Conservation (phyloP, 1,284 basidiomycete genomes). For the Tilletia horrida region DNA sequence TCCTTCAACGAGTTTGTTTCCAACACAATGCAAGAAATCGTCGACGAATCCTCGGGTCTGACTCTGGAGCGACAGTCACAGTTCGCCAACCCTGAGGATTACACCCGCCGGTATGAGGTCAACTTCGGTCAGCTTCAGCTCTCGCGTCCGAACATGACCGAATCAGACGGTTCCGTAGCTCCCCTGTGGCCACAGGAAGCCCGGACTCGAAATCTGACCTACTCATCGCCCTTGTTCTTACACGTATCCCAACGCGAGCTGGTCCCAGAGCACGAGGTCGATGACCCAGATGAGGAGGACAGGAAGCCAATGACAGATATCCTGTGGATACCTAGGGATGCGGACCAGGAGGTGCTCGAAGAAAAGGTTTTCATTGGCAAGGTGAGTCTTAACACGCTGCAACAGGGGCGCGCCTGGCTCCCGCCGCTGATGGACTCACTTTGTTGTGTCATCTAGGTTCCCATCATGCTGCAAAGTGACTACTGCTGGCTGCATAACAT, state of each 20-base stretch:
- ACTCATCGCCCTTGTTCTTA: slow-evolving; percentile 92
- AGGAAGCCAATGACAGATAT: slow-evolving; percentile 57
- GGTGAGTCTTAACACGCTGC: slow-evolving; percentile 59
- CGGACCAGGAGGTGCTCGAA: slow-evolving; percentile 36
- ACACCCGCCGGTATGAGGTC: slow-evolving; percentile 85
- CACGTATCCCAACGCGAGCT: slow-evolving; percentile 88
- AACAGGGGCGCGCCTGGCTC: too few relatives aligned
- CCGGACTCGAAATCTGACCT: slow-evolving; percentile 85
- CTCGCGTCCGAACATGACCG: slow-evolving; percentile 87
- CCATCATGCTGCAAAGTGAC: slow-evolving; percentile 93
- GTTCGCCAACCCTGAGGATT: slow-evolving; percentile 63
- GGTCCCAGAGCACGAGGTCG: slow-evolving; percentile 71
- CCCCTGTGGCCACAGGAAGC: slow-evolving; percentile 98
- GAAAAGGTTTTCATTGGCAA: slow-evolving; percentile 96
- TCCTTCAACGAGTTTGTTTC: slow-evolving; percentile 99
- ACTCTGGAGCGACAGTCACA: slow-evolving; percentile 95
- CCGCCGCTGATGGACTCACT: slow-evolving; percentile 19
- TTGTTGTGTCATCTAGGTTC: slow-evolving; percentile 64
- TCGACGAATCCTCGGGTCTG: slow-evolving; percentile 89
- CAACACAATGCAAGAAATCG: slow-evolving; percentile 99
- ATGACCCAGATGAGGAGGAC: slow-evolving; percentile 60
- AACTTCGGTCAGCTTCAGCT: slow-evolving; percentile 97
- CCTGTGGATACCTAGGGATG: slow-evolving; percentile 68
- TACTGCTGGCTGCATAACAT: slow-evolving; percentile 87
- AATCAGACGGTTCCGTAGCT: slow-evolving; percentile 88